Evolutionary conservation across 169 alveolate genomes (phyloP).

Genomic region (Plasmodium gonderi): DNA sequence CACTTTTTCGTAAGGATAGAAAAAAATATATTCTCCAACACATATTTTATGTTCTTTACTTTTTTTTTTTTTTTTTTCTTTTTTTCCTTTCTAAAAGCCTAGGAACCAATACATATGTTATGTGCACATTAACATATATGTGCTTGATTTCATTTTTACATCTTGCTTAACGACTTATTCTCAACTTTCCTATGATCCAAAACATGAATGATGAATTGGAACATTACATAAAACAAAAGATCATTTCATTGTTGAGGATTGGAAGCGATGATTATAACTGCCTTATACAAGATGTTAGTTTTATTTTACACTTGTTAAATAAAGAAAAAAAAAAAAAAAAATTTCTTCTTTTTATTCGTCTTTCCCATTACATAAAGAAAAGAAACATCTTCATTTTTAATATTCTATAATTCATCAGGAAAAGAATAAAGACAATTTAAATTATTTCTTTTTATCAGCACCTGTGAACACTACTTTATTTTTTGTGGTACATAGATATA

Average conservation of each 20-base stretch:
- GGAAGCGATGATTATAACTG: slow-evolving; percentile 21
- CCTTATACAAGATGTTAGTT: slow-evolving; percentile 42
- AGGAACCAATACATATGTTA: not conserved
- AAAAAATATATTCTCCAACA: not conserved
- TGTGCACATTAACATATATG: slow-evolving; percentile 13
- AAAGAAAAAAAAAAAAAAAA: too few species aligned
- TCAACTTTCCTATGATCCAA: not conserved
- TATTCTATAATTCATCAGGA: not conserved
- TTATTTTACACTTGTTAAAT: not conserved
- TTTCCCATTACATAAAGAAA: not conserved
- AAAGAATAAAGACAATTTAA: slow-evolving; percentile 41
- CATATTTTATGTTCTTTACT: too few species aligned
- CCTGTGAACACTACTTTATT: slow-evolving; percentile 50
- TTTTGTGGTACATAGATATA: slow-evolving; percentile 32
- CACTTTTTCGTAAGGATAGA: not conserved
- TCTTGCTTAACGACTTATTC: not conserved
- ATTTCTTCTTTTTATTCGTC: not conserved
- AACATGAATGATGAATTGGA: slow-evolving; percentile 69
- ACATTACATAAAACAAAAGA: slow-evolving; percentile 37
- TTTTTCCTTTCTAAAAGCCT: slow-evolving; percentile 8
- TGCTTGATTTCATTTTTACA: not conserved
- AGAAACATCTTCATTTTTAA: slow-evolving; percentile 1
- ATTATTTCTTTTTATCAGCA: slow-evolving; percentile 35
- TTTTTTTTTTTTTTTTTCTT: too few species aligned
- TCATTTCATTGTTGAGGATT: slow-evolving; percentile 33